Conservation (phyloP, 2,329 filamentous ascomycete genomes). For the Colletotrichum sp. region DNA sequence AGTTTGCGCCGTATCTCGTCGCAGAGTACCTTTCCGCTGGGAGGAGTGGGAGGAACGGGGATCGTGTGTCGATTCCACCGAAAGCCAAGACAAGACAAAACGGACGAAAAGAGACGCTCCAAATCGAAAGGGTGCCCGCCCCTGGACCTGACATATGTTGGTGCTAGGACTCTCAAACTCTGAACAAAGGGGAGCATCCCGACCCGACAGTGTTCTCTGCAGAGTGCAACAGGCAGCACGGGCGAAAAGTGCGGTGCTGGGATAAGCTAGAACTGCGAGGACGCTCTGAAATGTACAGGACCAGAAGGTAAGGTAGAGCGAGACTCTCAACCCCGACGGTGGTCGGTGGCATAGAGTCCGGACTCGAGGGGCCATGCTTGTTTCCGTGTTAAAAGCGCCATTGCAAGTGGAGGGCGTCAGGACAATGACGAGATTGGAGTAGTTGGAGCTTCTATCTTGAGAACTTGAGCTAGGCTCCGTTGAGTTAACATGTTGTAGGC, state of each 20-base stretch:
- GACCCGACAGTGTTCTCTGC: neutral
- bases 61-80: neutral
- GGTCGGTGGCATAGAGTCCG: neutral
- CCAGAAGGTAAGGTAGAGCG: neutral
- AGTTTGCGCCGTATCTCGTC: neutral
- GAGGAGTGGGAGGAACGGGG: conserved; percentile 19
- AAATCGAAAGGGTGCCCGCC: neutral
- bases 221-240: neutral
- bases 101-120: conserved; percentile 17
- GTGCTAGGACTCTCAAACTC: neutral
- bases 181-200: neutral
- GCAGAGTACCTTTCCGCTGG: conserved; percentile 8
- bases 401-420: neutral
- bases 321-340: neutral
- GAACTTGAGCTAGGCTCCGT: neutral
- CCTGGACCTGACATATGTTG: conserved; percentile 4
- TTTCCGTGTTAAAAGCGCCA: conserved; percentile 10
- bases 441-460: conserved; percentile 16
- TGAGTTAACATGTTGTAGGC: neutral
- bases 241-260: neutral
- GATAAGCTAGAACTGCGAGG: neutral
- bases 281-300: neutral
- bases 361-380: conserved; percentile 3
- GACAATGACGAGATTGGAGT: conserved; percentile 8
- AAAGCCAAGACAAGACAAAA: conserved; percentile 21